phyloP scores from a whole-genome alignment of 345 rosid genomes.

The Triadica sebifera region DNA sequence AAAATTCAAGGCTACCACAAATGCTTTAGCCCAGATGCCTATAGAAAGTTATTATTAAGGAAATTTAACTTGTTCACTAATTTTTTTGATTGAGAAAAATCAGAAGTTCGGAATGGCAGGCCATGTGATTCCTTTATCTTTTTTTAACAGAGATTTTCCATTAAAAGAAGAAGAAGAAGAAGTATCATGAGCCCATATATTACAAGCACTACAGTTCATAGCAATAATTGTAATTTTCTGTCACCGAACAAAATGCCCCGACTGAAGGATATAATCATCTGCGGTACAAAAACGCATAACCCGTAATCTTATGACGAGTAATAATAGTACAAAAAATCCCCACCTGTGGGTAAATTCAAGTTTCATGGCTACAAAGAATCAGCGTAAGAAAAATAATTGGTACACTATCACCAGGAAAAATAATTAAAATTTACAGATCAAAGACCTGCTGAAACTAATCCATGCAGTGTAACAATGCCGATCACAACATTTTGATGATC shows the following conservation, averaged over 20 bases:
- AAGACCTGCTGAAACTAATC: conserved; percentile 89
- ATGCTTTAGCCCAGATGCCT: no score
- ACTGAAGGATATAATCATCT: no score
- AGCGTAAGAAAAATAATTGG: neutral
- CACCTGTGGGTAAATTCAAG: neutral
- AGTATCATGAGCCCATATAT: neutral
- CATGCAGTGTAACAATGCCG: conserved; percentile 90
- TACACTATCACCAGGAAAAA: neutral
- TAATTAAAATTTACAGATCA: conserved; percentile 24
- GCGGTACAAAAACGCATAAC: neutral
- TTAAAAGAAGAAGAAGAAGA: no score
- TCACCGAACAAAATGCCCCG: neutral
- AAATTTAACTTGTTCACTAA: no score
- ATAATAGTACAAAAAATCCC: neutral
- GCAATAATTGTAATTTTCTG: neutral
- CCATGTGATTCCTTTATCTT: no score
- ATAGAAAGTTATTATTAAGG: no score
- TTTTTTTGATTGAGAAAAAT: no score
- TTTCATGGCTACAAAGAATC: neutral
- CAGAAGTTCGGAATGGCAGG: no score
- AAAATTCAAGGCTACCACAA: no score
- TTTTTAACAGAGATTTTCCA: no score
- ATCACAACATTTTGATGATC: conserved; percentile 58
- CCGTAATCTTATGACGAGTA: neutral
- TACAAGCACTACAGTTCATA: neutral